Percentiles rank a stretch among this genome's conserved stretches.
Conservation (phyloP, 441 rosid species). For the Adansonia gregorii region DNA sequence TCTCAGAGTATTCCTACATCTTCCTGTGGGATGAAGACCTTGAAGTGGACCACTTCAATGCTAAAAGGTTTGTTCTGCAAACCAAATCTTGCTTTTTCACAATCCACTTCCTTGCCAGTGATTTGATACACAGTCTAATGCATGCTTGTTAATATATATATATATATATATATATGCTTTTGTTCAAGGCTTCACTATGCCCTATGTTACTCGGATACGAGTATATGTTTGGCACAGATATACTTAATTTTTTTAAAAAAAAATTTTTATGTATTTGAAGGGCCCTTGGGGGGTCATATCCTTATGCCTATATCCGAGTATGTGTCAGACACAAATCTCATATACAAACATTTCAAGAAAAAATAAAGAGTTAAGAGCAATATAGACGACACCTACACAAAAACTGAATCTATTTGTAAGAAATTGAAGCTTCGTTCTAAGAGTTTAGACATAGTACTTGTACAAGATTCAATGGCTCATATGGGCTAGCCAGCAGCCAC, state of each 20-base stretch:
- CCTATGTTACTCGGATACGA: too few relatives aligned
- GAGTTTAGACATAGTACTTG: neutral
- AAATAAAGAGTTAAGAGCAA: too few relatives aligned
- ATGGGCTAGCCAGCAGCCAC: neutral
- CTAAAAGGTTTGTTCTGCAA: conserved; percentile 48
- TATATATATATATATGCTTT: neutral
- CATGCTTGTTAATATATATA: too few relatives aligned
- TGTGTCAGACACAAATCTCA: too few relatives aligned
- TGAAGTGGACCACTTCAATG: conserved; percentile 69
- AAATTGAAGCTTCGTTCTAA: neutral
- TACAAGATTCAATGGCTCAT: neutral
- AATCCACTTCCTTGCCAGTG: neutral
- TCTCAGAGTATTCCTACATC: conserved; percentile 65
- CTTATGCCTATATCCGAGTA: too few relatives aligned
- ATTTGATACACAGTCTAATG: neutral
- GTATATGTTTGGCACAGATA: too few relatives aligned
- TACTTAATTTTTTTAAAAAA: too few relatives aligned
- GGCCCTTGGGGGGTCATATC: too few relatives aligned
- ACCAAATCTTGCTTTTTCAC: neutral
- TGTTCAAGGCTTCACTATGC: too few relatives aligned
- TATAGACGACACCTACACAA: neutral
- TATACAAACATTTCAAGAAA: too few relatives aligned
- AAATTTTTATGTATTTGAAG: too few relatives aligned
- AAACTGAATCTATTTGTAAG: neutral
- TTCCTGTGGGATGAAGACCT: conserved; percentile 97